Base-by-base conservation (phyloP, 108 stramenopile genomes). In the Cyclostephanos invisitatus region DNA sequence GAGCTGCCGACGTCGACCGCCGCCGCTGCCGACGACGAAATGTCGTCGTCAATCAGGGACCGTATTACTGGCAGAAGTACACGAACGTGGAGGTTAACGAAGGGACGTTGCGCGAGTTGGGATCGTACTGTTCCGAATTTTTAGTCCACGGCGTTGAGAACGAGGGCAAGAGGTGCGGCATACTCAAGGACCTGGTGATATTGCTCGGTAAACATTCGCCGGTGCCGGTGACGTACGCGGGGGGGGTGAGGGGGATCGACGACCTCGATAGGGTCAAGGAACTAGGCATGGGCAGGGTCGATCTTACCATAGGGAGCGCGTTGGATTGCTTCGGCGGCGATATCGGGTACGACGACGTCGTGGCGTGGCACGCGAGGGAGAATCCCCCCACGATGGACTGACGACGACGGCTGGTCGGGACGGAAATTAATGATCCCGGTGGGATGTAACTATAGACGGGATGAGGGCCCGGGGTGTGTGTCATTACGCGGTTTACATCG, bases 131-230 rank as follows among this genome's bases (percentile, higher is more conserved):
- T 68, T 91, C 87, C 59, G 98, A 98, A 85, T 97, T 98, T 64
- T 69, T 99, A 56, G 97, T 99, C 0, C 98, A 99, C 76, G 98
- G 97, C 0, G 98, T 99, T 5, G 98, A 99, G 56, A 97, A 96
- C 22, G 98, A 99, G 85, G 98, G 98, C 15, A 96, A 89, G 68
- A 86, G 93, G 63, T 93, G 91, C 58, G 98, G 98, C 2, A 96
- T 99, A 50, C 73, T 97, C 60, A 91, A 93, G 73, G 97, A 96
- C 75, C 77, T 99, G 29, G 98, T 99, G 32, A 70, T 49, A 10
- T 61, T 96, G 50, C 84, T 99, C 20, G 97, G 96, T 1, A 81
- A 90, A 44, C 67, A 82, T 67, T 95, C 92, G 8, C 93, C 96
- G 25, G 78, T 98, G 10, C 91, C 94, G 14, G 97, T 98, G 5